Base-by-base conservation (phyloP, 371 early-diverging fungal genomes). In the Conidiobolus incongruus region DNA sequence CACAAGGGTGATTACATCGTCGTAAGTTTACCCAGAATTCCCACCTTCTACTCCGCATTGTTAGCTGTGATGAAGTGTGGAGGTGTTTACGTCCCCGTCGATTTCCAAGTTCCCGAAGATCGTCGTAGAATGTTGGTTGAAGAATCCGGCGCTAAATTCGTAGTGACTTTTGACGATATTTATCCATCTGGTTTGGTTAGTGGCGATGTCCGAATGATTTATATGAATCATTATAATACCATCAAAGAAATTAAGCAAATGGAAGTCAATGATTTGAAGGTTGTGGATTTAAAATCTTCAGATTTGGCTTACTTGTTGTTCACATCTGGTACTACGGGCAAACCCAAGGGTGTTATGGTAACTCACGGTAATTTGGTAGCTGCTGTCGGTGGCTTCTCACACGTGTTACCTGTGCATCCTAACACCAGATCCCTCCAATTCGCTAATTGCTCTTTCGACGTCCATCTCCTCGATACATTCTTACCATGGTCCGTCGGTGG, bases 321-420 rank as follows among this genome's bases (percentile, higher is more conserved):
- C 47, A 68, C 66, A 3, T 62, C 61, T 2, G 68, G 68, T n/a
- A 55, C 64, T 1, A 67, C 64, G 0, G 68, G 66, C 8, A 51
- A 51, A 22, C 65, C 68, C 8, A 67, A 67, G 40, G 68, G 63
- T 2, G 62, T 61, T 7, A 44, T 60, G 22, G 35, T 61, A 5
- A 35, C 44, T 3, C 68, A 67, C 35, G 19, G 24, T 11, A 47
- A 47, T 23, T 7, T 47, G 3, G 10, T 42, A 12, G 4, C 41
- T 11, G 12, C 15, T 34, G 17, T 34, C 4, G 12, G 15, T 13
- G 34, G 15, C 4, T 34, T 34, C 34, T 15, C 13, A 2, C 13
- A 34, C 4, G 17, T 34, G 3, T 15, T 34, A 13, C 13, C 13
- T 4, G 17, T 34, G 3, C 13, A 13, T 13, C 34, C 34, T 15